Evolutionary conservation across 192 early-diverging fungal genomes (phyloP).

Genomic region (Pilobolus umbonatus): DNA sequence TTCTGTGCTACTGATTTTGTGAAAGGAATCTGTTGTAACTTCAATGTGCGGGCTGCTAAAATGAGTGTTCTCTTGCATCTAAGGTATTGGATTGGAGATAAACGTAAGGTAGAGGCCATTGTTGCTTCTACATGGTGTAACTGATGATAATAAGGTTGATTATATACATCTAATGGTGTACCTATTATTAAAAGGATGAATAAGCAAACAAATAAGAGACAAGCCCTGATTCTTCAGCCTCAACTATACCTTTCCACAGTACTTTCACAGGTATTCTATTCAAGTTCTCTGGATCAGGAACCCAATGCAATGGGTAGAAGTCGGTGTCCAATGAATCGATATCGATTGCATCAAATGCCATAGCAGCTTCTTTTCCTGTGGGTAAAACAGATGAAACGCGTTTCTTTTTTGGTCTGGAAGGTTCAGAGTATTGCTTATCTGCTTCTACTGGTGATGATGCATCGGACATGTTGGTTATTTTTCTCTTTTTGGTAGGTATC

Average conservation of each 20-base stretch:
- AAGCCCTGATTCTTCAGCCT: too few species aligned
- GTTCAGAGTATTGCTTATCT: too few species aligned
- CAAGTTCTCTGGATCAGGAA: constrained; percentile 16
- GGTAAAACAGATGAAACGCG: constrained; percentile 14
- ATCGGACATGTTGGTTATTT: too few species aligned
- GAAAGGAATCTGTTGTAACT: constrained; percentile 46
- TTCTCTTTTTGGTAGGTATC: constrained; percentile 17
- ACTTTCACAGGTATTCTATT: constrained; percentile 24
- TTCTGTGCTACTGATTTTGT: constrained; percentile 91
- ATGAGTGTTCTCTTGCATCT: constrained; percentile 77
- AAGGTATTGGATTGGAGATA: constrained; percentile 81
- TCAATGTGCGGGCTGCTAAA: constrained; percentile 46
- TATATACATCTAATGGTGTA: constrained; percentile 33
- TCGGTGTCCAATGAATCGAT: constrained; percentile 17
- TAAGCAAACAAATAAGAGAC: neutral
- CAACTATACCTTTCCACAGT: constrained; percentile 28
- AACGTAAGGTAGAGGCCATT: constrained; percentile 74
- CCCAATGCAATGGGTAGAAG: constrained; percentile 16
- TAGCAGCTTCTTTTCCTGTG: constrained; percentile 13
- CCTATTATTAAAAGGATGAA: constrained; percentile 25
- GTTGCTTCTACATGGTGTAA: constrained; percentile 63
- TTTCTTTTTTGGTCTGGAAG: constrained; percentile 2
- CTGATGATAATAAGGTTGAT: constrained; percentile 41
- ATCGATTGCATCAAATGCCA: constrained; percentile 27
- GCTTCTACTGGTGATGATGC: too few species aligned